Evolutionary conservation across 2,329 filamentous ascomycete species (phyloP).

Genomic region (Fusarium chuoi): DNA sequence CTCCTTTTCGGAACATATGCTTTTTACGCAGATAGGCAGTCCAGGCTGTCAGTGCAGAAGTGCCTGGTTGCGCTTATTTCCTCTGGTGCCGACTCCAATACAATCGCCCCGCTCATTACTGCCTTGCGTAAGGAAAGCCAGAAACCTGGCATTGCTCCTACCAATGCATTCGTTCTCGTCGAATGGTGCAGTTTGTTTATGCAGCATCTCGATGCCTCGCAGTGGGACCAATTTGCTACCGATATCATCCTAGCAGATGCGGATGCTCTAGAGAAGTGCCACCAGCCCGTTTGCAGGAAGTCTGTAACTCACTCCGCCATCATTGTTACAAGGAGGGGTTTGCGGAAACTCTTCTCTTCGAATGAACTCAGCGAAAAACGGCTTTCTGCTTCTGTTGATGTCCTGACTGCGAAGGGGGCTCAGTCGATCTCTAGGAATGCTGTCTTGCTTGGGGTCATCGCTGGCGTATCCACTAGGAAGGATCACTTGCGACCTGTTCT

Average conservation of each 20-base stretch:
- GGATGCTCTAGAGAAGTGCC: constrained; percentile 79
- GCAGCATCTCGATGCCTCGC: constrained; percentile 70
- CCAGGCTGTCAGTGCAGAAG: constrained; percentile 82
- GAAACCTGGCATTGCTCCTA: constrained; percentile 80
- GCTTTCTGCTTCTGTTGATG: constrained; percentile 70
- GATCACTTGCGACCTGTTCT: constrained; percentile 70
- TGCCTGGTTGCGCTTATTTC: constrained; percentile 78
- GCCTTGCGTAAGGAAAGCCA: constrained; percentile 77
- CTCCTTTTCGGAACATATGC: constrained; percentile 89
- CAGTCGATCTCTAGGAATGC: constrained; percentile 76
- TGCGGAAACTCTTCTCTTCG: constrained; percentile 77
- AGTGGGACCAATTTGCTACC: constrained; percentile 72
- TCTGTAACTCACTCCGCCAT: constrained; percentile 79
- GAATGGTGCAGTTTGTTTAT: constrained; percentile 90
- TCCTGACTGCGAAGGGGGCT: constrained; percentile 74
- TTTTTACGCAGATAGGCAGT: constrained; percentile 86
- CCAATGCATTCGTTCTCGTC: constrained; percentile 86
- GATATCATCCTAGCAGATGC: constrained; percentile 77
- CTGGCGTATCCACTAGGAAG: constrained; percentile 84
- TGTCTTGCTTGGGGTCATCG: constrained; percentile 83
- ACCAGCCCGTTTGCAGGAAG: constrained; percentile 70
- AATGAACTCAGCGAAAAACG: constrained; percentile 66
- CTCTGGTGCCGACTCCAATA: constrained; percentile 62
- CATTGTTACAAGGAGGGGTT: constrained; percentile 79
- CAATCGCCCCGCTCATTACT: constrained; percentile 72